Evolutionary conservation across 2,329 filamentous ascomycete genomes (phyloP).

Genomic region (Claviceps sp.): DNA sequence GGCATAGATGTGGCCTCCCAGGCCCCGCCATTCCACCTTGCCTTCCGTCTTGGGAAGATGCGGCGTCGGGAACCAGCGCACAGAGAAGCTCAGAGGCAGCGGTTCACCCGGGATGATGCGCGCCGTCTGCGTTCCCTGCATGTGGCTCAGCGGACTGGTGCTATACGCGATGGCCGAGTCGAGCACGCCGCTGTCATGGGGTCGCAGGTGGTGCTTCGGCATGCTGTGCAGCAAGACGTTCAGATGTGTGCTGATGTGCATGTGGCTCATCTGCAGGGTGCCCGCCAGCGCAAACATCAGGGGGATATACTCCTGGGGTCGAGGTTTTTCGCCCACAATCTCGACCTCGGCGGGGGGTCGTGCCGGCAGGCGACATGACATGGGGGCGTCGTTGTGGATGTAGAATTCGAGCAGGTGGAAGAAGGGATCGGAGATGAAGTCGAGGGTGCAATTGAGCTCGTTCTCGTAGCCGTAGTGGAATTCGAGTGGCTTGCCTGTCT

Average conservation of each 20-base stretch:
- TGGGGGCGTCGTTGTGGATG: conserved; percentile 87
- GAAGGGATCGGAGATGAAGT: conserved; percentile 63
- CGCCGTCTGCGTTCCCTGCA: conserved; percentile 37
- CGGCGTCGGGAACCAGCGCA: conserved; percentile 76
- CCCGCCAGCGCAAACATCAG: conserved; percentile 82
- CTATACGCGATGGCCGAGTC: conserved; percentile 83
- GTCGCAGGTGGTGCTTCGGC: conserved; percentile 48
- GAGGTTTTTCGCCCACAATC: conserved; percentile 36
- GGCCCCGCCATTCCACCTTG: conserved; percentile 49
- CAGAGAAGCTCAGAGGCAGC: conserved; percentile 62
- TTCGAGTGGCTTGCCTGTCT: conserved; percentile 70
- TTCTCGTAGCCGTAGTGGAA: conserved; percentile 73
- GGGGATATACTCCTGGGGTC: conserved; percentile 56
- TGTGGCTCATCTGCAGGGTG: conserved; percentile 73
- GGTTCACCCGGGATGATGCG: conserved; percentile 80
- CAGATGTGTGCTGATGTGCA: conserved; percentile 81
- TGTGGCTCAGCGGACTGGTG: conserved; percentile 55
- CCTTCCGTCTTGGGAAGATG: conserved; percentile 55
- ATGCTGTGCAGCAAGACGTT: conserved; percentile 73
- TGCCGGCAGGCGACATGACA: conserved; percentile 79
- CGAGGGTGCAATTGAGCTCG: conserved; percentile 75
- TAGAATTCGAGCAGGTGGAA: conserved; percentile 94
- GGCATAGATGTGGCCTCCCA: conserved; percentile 50
- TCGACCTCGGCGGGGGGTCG: conserved; percentile 49
- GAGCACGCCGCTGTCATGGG: conserved; percentile 61